Evolutionary conservation across 768 basidiomycete species (phyloP).

Genomic region (Boletus subparvulus): DNA sequence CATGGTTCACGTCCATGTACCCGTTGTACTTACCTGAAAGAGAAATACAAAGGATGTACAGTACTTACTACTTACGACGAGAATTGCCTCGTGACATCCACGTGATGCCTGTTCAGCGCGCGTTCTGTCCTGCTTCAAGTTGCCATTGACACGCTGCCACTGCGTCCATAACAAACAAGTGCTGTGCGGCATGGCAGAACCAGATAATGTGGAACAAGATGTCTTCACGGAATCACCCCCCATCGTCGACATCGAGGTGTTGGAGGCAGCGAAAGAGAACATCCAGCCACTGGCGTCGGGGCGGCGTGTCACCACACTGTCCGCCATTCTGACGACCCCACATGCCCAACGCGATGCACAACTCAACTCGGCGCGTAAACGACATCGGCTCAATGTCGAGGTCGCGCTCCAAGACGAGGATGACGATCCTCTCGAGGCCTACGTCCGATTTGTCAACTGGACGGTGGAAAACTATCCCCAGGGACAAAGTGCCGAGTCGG

Average conservation of each 20-base stretch:
- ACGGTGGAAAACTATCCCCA: constrained; percentile 94
- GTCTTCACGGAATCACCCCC: constrained; percentile 41
- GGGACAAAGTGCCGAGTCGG: constrained; percentile 84
- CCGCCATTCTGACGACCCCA: constrained; percentile 71
- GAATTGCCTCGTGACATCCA: constrained; percentile 11
- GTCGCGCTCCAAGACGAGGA: constrained; percentile 73
- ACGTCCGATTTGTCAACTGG: constrained; percentile 85
- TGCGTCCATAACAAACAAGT: neutral
- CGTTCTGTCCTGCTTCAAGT: neutral
- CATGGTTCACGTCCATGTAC: neutral
- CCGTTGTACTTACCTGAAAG: neutral
- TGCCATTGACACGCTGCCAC: neutral
- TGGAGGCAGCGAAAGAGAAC: constrained; percentile 85
- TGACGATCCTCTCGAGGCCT: constrained; percentile 82
- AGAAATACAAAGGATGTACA: too few species aligned
- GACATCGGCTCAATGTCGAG: constrained; percentile 71
- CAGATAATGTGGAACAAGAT: constrained; percentile 37
- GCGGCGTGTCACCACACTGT: constrained; percentile 76
- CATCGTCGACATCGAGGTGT: constrained; percentile 77
- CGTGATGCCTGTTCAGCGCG: constrained; percentile 24
- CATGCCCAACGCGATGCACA: constrained; percentile 73
- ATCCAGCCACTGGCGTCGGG: constrained; percentile 80
- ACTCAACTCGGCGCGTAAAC: constrained; percentile 60
- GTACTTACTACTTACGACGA: too few species aligned
- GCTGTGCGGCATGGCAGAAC: constrained; percentile 18